Evolutionary conservation across 192 early-diverging fungal genomes (phyloP), one percentile per base, ranked within the genome.

Genomic region (Lunasporangiospora selenospora): DNA sequence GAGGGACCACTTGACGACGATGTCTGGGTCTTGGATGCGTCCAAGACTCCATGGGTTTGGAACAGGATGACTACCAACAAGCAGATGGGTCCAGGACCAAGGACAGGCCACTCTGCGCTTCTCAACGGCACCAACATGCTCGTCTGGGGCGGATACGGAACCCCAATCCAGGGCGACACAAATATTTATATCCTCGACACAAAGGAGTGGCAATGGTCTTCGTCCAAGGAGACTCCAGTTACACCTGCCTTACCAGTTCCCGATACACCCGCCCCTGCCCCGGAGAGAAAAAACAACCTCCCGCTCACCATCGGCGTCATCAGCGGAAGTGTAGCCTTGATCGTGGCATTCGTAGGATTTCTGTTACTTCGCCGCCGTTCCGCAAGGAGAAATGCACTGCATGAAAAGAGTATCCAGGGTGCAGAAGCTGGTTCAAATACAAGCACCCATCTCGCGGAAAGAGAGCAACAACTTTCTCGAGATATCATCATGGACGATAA

Each of bases 181-280:
- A 86, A 77, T 41, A 83, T 92, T 66, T 90, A 90, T 67, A 80
- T 85, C 34, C 71, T 92, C 16, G 85, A 90, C 45, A 75, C 84
- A 18, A 32, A 30, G 12, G 54, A 51, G 0, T 90, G 88, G 89
- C 64, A 67, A 37, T 92, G 90, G 90, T 76, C 77, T 40, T 75
- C 67, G 33, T 82, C 84, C 6, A 67, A 70, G 16, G 64, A 77
- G 6, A 48, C 59, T 4, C 77, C 75, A 1, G n/a, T n/a, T n/a
- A n/a, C n/a, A n/a, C n/a, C n/a, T n/a, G n/a, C n/a, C n/a, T n/a
- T n/a, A n/a, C 56, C 54, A 12, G 34, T 61, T 0, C 19, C 54
- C 3, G 29, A 50, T 12, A 12, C 30, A 16, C 43, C 67, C 3
- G 5, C 12, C 12, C 16, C 57, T 18, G 21, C 61, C 21, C 4